Base-by-base conservation (phyloP, 768 basidiomycete genomes). In the Phlebiopsis flavidoalba region DNA sequence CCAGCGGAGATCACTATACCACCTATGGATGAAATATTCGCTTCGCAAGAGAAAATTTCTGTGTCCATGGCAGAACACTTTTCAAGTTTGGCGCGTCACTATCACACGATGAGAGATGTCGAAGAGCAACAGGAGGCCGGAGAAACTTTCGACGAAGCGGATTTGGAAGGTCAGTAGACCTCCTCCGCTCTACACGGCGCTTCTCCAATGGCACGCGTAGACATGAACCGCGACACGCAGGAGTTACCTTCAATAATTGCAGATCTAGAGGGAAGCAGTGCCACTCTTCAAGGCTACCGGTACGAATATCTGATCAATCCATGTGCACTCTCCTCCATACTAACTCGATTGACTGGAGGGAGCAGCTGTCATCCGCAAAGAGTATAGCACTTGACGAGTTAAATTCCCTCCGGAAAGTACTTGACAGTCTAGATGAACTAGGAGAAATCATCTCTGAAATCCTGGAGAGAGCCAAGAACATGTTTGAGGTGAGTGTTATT, bases 361-460 rank as follows among this genome's bases (percentile, higher is more conserved):
- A 82, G 54, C 73, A 80, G 43, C 70, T 93, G 24, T 62, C 74
- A 10, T 66, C 75, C 15, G 74, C 76, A 3, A 83, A 82, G 63
- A 72, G 74, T 14, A 66, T 69, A 5, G 75, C 77, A 11, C 77
- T 79, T 62, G 75, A 77, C 56, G 79, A 81, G 63, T 64, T 91
- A 8, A 76, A 80, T 19, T 75, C 78, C 45, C 80, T 87, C 21
- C 68, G 73, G 14, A 72, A 66, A 36, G 79, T 77, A 14, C 72
- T 93, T 31, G 79, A 84, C 53, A 83, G 89, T 65, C 77, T 93
- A 19, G 89, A 93, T 51, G 85, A 88, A 64, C 78, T 93, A 3
- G 91, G 86, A 1, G 85, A 88, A 19, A 89, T 91, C 55, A 91
- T 93, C 86, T 76, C 77, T 0, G 86, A 87, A 56, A 91, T 93